phyloP scores from a whole-genome alignment of 495 filamentous ascomycete species.

The Aspergillus biplanus region DNA sequence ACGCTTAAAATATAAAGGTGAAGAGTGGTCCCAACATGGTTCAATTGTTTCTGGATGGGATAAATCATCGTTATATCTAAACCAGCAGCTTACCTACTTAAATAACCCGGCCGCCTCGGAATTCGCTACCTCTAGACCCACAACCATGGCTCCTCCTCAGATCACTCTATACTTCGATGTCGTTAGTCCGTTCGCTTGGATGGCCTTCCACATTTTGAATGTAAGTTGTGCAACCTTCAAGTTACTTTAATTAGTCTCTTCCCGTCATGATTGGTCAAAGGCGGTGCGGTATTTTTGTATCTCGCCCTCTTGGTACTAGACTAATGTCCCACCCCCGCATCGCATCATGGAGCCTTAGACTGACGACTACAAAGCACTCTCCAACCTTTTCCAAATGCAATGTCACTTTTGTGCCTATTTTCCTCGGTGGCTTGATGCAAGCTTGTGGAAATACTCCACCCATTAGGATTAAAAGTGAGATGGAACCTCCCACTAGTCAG shows the following conservation, averaged over 20 bases:
- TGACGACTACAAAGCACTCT: constrained; percentile 53
- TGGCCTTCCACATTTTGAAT: constrained; percentile 64
- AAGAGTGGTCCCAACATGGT: neutral
- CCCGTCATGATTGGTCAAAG: too few relatives aligned
- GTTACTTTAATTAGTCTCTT: neutral
- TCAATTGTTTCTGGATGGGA: too few relatives aligned
- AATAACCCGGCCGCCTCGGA: neutral
- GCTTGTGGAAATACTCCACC: constrained; percentile 65
- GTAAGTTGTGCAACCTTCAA: constrained; percentile 47
- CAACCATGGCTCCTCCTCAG: constrained; percentile 56
- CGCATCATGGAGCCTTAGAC: constrained; percentile 4
- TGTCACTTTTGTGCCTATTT: constrained; percentile 67
- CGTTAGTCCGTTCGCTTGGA: constrained; percentile 72
- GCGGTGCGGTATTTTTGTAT: too few relatives aligned
- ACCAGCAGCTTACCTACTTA: neutral
- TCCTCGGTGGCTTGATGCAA: constrained; percentile 72
- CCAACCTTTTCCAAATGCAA: constrained; percentile 61
- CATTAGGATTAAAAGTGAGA: constrained; percentile 68
- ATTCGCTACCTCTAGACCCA: neutral
- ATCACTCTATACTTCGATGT: constrained; percentile 70
- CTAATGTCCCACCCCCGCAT: neutral
- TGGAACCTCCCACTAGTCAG: neutral
- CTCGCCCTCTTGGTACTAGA: too few relatives aligned
- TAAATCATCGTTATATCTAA: neutral
- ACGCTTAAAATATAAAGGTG: neutral